Percentiles rank a stretch among this genome's conserved stretches.
These are phyloP conservation scores for Hypoxylon fuscum DNA, from an alignment of 495 filamentous ascomycete species.

Conservation along the genomic window DNA sequence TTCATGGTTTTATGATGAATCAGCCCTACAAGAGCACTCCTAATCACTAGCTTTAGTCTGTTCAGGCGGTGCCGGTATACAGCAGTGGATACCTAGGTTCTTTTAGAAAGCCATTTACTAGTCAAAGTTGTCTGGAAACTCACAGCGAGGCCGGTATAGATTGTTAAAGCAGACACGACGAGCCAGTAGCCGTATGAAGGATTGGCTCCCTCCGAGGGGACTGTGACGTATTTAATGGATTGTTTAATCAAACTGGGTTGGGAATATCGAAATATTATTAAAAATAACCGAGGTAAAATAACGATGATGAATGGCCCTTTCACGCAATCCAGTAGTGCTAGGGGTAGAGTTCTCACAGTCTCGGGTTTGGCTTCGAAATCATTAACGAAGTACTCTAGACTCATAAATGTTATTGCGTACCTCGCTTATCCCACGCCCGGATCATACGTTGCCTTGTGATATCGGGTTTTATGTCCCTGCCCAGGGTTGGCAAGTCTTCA, in stretches of 20 bases:
- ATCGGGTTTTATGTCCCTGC: conserved; percentile 55
- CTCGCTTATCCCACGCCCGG: conserved; percentile 46
- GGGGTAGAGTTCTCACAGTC: conserved; percentile 55
- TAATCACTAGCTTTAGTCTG: conserved; percentile 65
- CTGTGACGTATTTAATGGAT: conserved; percentile 58
- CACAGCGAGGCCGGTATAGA: conserved; percentile 71
- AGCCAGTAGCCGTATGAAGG: conserved; percentile 56
- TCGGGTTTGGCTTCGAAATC: conserved; percentile 32
- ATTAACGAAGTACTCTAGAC: background rate
- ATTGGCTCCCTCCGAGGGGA: conserved; percentile 25
- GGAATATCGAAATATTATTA: conserved; percentile 67
- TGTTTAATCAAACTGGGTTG: conserved; percentile 70
- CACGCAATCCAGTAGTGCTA: conserved; percentile 55
- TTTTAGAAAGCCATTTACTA: too few relatives aligned
- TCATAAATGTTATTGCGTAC: conserved; percentile 27
- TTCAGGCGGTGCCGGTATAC: conserved; percentile 67
- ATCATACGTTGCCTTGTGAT: conserved; percentile 50
- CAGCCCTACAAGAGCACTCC: conserved; percentile 65
- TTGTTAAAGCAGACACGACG: conserved; percentile 62
- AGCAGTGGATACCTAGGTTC: conserved; percentile 55
- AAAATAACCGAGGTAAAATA: conserved; percentile 61
- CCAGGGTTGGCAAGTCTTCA: conserved; percentile 52
- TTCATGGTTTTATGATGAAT: conserved; percentile 65
- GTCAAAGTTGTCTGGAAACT: conserved; percentile 7
- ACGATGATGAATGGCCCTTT: conserved; percentile 58